Percentiles rank a stretch among this genome's conserved stretches.
These are phyloP conservation scores for Exophiala spinifera DNA, from an alignment of 2,329 filamentous ascomycete genomes.

Conservation along the genomic window DNA sequence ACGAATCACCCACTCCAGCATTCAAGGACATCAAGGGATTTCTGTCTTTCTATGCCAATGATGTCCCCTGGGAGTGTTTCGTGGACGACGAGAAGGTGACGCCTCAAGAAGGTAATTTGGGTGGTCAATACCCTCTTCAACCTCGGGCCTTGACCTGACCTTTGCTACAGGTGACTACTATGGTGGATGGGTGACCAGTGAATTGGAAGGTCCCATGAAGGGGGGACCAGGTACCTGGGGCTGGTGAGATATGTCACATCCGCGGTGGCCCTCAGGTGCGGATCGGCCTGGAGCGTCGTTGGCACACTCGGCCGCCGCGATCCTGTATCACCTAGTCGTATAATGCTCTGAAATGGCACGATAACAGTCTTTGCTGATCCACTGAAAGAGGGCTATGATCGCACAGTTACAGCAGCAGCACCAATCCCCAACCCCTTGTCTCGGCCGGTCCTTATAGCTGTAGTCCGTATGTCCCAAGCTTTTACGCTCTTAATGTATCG, in stretches of 20 bases:
- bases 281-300: no score
- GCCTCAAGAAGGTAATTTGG: conserved; percentile 29
- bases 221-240: conserved; percentile 43
- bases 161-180: conserved; percentile 54
- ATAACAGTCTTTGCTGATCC: no score
- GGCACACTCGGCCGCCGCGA: no score
- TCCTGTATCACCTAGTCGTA: no score
- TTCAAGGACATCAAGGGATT: conserved; percentile 56
- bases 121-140: not conserved
- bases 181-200: conserved; percentile 62
- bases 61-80: conserved; percentile 57
- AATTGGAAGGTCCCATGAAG: conserved; percentile 54
- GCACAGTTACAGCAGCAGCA: no score
- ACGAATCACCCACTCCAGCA: conserved; percentile 51
- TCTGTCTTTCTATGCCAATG: conserved; percentile 58
- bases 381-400: no score
- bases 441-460: no score
- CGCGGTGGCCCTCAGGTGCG: no score
- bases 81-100: conserved; percentile 60
- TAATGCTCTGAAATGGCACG: no score
- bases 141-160: conserved; percentile 42
- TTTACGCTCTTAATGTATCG: no score
- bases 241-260: conserved; percentile 18
- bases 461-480: no score
- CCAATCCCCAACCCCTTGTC: no score